phyloP scores from a whole-genome alignment of 2,329 filamentous ascomycete species.

The Chrysoporthe cubensis region DNA sequence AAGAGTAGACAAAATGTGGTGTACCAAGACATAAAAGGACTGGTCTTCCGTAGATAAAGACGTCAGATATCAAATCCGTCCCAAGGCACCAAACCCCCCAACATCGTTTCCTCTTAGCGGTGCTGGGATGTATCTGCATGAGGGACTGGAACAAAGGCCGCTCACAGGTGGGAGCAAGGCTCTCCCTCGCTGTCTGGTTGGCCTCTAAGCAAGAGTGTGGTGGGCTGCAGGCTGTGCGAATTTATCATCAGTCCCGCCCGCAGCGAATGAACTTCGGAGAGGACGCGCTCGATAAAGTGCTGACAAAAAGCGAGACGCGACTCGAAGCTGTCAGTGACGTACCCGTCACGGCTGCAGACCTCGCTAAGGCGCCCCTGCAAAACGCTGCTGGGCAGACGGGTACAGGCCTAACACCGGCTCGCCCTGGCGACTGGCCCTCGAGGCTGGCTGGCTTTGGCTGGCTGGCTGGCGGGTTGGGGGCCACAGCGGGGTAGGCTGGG shows the following conservation, averaged over 20 bases:
- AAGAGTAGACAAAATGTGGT: slow-evolving; percentile 20
- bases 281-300: slow-evolving; percentile 24
- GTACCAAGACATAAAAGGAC: slow-evolving; percentile 1
- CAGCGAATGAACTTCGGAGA: not conserved
- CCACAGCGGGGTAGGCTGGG: slow-evolving; percentile 15
- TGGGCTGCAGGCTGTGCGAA: not conserved
- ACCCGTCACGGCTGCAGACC: slow-evolving; percentile 6
- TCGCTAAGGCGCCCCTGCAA: slow-evolving; percentile 5
- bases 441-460: not conserved
- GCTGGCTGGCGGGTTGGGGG: slow-evolving; percentile 21
- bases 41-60: slow-evolving; percentile 13
- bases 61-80: not conserved
- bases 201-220: not conserved
- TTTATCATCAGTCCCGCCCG: slow-evolving; percentile 2
- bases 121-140: not conserved
- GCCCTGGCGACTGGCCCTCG: not conserved
- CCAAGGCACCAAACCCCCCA: not conserved
- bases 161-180: not conserved
- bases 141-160: not conserved
- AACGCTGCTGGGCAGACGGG: slow-evolving; percentile 2
- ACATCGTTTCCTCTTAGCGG: too few relatives aligned
- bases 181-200: not conserved
- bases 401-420: slow-evolving; percentile 16
- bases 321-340: slow-evolving; percentile 24
- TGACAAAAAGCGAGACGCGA: slow-evolving; percentile 26